Evolutionary conservation across 192 early-diverging fungal species (phyloP).

Genomic region (Mortierella hygrophila): DNA sequence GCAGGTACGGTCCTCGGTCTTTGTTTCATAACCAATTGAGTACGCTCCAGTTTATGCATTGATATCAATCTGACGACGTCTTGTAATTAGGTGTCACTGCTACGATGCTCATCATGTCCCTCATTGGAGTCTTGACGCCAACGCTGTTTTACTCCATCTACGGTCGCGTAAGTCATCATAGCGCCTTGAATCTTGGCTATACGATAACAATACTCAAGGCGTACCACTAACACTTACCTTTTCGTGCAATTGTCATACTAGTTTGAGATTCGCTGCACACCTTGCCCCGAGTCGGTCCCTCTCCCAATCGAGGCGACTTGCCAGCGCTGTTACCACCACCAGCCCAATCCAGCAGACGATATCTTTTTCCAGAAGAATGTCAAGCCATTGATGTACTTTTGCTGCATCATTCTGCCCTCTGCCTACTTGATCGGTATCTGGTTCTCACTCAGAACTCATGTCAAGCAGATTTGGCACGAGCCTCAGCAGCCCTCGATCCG

Average conservation of each 20-base stretch:
- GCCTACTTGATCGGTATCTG: slow-evolving; percentile 91
- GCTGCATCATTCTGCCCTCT: slow-evolving; percentile 60
- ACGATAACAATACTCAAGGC: neutral
- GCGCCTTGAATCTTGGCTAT: neutral
- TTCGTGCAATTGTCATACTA: neutral
- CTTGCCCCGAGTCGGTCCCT: slow-evolving; percentile 31
- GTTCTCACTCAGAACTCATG: slow-evolving; percentile 95
- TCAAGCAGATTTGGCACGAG: slow-evolving; percentile 78
- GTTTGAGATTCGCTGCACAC: slow-evolving; percentile 50
- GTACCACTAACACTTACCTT: neutral
- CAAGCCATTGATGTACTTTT: slow-evolving; percentile 88
- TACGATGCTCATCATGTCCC: slow-evolving; percentile 94
- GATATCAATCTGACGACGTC: neutral
- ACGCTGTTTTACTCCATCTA: slow-evolving; percentile 95
- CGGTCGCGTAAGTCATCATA: slow-evolving; percentile 67
- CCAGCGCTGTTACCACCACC: slow-evolving; percentile 74
- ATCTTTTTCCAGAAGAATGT: slow-evolving; percentile 85
- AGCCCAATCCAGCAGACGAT: slow-evolving; percentile 78
- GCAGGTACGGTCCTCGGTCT: slow-evolving; percentile 65
- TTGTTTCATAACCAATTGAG: neutral
- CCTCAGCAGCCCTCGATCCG: slow-evolving; percentile 54
- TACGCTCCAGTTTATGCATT: neutral
- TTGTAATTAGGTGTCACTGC: slow-evolving; percentile 78
- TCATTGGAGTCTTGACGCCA: slow-evolving; percentile 93
- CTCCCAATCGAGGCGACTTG: slow-evolving; percentile 55